Evolutionary conservation across 2,329 filamentous ascomycete species (phyloP), one percentile per base, ranked within the genome.

Genomic region (Paracoccidioides brasiliensis): DNA sequence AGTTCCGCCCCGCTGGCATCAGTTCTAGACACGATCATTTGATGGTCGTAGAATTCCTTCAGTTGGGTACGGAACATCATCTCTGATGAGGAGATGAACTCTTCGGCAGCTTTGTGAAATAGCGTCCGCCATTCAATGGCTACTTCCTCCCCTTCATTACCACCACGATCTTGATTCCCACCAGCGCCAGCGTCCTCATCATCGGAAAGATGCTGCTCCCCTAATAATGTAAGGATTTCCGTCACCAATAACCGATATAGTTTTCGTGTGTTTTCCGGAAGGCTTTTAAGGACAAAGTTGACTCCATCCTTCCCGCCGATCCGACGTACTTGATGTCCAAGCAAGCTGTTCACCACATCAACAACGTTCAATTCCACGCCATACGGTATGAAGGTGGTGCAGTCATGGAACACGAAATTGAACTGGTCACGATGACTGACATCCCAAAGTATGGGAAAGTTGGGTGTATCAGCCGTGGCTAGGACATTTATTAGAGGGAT

Each of bases 31-130:
- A 88, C 88, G 60, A 98, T 86, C 83, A 98, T 97, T 66, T 96
- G 89, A 74, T 98, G 93, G 65, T 98, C 93, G 67, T 96, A 89
- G 69, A 98, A 93, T 80, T 98, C 93, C 73, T 97, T 97, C 59
- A 98, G 72, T 67, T 98, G 70, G 32, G 90, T 95, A 58, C 93
- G 80, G 74, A 97, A 97, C 59, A 88, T 90, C 80, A 97, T 90
- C 73, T 97, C 93, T 58, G 87, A 95, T 63, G 88, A 93, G 69
- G 91, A 96, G 52, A 98, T 93, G 69, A 98, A 97, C 66, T 95
- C 90, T 71, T 96, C 90, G 4, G 91, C 86, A 2, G 93, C 90
- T 74, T 95, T 96, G 68, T 95, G 90, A 67, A 97, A 98, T 60
- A 98, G 71, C 63, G 89, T 84, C 28, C 89, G 79, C 68, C 96